phyloP scores from a whole-genome alignment of 2,329 filamentous ascomycete species.

The Fusarium lyarnte region DNA sequence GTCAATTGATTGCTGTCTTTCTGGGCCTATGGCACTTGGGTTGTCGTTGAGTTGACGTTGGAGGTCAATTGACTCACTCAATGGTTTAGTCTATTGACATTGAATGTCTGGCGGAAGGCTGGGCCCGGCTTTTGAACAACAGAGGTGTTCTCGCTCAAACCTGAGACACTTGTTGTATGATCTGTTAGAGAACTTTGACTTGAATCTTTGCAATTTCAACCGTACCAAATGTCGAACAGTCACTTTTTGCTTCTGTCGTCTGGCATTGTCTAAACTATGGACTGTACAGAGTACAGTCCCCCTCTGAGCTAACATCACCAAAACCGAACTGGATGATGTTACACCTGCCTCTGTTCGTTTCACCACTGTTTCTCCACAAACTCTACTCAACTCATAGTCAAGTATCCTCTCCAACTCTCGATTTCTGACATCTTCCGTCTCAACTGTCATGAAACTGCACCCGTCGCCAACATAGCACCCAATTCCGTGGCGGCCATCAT shows the following conservation, averaged over 20 bases:
- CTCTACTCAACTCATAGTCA: neutral
- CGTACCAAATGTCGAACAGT: neutral
- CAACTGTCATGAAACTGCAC: neutral
- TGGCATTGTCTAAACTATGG: neutral
- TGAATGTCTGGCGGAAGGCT: too few relatives aligned
- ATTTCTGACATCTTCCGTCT: neutral
- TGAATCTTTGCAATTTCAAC: too few relatives aligned
- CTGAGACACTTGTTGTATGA: neutral
- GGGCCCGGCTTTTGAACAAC: too few relatives aligned
- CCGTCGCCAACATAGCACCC: neutral
- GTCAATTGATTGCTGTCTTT: neutral
- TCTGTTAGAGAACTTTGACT: neutral
- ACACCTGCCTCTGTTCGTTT: neutral
- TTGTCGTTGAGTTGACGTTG: neutral
- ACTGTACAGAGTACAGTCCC: neutral
- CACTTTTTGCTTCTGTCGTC: neutral
- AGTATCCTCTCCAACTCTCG: neutral
- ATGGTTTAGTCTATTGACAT: too few relatives aligned
- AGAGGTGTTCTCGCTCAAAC: neutral
- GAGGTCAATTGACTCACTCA: neutral
- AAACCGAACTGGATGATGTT: too few relatives aligned
- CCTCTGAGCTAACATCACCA: too few relatives aligned
- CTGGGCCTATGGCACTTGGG: neutral
- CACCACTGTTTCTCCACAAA: neutral
- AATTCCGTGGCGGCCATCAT: conserved; percentile 1